Evolutionary conservation across 164 flowering plant species (phyloP).

Genomic region (Vitis cinerea): DNA sequence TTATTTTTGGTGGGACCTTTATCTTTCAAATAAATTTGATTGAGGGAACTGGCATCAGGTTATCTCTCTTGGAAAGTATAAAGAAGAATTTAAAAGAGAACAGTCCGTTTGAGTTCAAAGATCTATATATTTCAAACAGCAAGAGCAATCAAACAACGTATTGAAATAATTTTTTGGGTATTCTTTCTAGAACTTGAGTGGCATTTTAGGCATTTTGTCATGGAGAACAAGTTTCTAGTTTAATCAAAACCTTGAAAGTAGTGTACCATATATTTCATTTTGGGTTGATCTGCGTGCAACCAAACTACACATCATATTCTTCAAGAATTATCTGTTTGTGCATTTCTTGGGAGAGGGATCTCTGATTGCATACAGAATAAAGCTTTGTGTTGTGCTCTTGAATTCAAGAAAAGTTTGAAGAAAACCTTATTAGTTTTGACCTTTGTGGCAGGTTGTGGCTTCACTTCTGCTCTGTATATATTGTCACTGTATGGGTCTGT

Average conservation of each 20-base stretch:
- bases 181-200: neutral
- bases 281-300: neutral
- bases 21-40: too few relatives aligned
- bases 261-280: neutral
- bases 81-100: too few relatives aligned
- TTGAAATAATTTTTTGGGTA: neutral
- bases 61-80: too few relatives aligned
- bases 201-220: neutral
- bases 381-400: neutral
- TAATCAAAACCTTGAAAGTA: neutral
- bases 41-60: too few relatives aligned
- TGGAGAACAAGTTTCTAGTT: neutral
- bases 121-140: too few relatives aligned
- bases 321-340: neutral
- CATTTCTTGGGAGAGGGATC: neutral
- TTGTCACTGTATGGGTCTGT: conserved; percentile 73
- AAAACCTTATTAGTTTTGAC: conserved; percentile 6
- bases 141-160: too few relatives aligned
- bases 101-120: too few relatives aligned
- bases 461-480: conserved; percentile 77
- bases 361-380: neutral
- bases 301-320: neutral
- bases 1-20: too few relatives aligned
- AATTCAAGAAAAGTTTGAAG: neutral
- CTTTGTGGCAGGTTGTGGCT: conserved; percentile 78